phyloP scores from a whole-genome alignment of 345 rosid species.

The Brassica napus region DNA sequence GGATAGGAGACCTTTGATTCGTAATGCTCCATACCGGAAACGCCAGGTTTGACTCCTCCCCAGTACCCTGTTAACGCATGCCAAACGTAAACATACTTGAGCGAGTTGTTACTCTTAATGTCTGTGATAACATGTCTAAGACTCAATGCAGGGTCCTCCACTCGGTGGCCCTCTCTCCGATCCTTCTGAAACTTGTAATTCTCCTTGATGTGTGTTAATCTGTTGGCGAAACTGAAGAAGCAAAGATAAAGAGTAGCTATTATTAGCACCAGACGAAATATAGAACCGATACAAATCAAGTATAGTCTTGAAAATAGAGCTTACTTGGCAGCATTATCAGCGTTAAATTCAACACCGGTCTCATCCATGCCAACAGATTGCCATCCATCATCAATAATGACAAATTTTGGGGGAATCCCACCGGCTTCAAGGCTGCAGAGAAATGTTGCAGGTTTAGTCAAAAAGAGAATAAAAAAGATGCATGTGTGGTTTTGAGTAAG shows the following conservation, averaged over 20 bases:
- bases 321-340: slow-evolving; percentile 11
- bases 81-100: not conserved
- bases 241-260: not conserved
- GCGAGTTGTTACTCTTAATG: slow-evolving; percentile 9
- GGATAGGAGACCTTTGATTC: slow-evolving; percentile 8
- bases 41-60: slow-evolving; percentile 4
- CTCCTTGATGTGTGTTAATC: slow-evolving; percentile 9
- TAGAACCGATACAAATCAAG: not conserved
- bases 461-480: not conserved
- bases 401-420: slow-evolving; percentile 4
- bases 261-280: not conserved
- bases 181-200: slow-evolving; percentile 5
- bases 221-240: slow-evolving; percentile 2
- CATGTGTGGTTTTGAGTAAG: not conserved
- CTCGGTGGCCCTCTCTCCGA: not conserved
- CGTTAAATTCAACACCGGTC: not conserved
- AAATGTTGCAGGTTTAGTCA: not conserved
- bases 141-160: slow-evolving; percentile 9
- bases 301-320: not conserved
- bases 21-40: slow-evolving; percentile 6
- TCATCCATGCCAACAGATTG: slow-evolving; percentile 12
- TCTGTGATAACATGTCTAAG: slow-evolving; percentile 10
- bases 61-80: not conserved
- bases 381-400: slow-evolving; percentile 6
- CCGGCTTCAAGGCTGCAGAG: slow-evolving; percentile 4